Percentiles rank a stretch among this genome's conserved stretches.
Conservation (phyloP, 805 yeast genomes). For the Nakazawaea anatomiae region DNA sequence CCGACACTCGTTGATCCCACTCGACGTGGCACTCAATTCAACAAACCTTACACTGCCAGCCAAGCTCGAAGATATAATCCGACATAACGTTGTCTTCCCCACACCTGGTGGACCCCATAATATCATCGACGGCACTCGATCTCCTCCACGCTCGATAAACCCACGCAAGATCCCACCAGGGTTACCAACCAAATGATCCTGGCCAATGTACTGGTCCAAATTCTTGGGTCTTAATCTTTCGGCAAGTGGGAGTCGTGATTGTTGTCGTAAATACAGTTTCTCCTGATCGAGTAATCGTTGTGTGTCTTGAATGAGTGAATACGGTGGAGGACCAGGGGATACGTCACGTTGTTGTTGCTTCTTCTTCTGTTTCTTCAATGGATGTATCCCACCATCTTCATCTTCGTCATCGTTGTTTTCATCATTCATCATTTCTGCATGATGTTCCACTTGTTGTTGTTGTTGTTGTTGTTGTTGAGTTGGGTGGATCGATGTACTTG, state of each 20-base stretch:
- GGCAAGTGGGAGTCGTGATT: conserved; percentile 48
- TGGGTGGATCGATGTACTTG: not conserved
- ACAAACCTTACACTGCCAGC: conserved; percentile 53
- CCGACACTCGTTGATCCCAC: conserved; percentile 61
- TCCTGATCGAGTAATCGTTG: not conserved
- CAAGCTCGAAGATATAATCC: conserved; percentile 42
- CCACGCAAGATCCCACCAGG: conserved; percentile 69
- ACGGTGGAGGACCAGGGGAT: conserved; percentile 13
- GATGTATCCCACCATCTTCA: not conserved
- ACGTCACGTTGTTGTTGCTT: conserved; percentile 1
- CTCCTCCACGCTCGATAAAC: conserved; percentile 43
- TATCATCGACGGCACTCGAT: conserved; percentile 78
- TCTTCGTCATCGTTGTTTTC: conserved; percentile 8
- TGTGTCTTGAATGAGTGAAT: conserved; percentile 11
- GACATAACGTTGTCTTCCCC: conserved; percentile 77
- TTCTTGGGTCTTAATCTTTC: conserved; percentile 77
- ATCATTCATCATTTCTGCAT: too few species aligned
- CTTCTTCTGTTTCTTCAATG: not conserved
- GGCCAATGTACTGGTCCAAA: conserved; percentile 77
- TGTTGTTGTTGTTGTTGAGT: not conserved
- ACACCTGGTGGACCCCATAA: conserved; percentile 97
- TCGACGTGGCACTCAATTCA: conserved; percentile 81
- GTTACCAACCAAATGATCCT: conserved; percentile 63
- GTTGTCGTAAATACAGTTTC: conserved; percentile 15
- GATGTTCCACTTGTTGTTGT: too few species aligned